Evolutionary conservation across 2,329 filamentous ascomycete species (phyloP).

Genomic region (Lachnellula occidentalis): DNA sequence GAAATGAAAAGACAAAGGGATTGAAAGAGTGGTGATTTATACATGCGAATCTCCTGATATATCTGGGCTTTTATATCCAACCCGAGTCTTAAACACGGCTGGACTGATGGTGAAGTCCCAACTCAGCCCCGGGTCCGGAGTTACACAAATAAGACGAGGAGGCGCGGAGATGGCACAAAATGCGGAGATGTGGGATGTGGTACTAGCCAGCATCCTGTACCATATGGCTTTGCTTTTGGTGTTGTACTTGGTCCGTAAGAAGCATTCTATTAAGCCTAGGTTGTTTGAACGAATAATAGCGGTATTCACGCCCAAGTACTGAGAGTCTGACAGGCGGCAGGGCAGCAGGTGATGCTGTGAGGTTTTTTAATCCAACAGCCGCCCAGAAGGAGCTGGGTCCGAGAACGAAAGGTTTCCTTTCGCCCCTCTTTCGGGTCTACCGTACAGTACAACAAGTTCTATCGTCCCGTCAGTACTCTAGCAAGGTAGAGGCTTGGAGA

Average conservation of each 20-base stretch:
- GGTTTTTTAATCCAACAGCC: constrained; percentile 13
- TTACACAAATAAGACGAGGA: not conserved
- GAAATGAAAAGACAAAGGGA: not conserved
- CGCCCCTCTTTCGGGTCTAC: no score
- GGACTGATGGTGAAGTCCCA: not conserved
- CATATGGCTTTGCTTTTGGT: no score
- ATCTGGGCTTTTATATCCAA: not conserved
- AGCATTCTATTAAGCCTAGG: no score
- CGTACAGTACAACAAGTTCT: no score
- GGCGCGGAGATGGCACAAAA: not conserved
- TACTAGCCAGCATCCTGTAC: no score
- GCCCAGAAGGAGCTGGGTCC: constrained; percentile 1
- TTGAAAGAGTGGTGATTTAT: not conserved
- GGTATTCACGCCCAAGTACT: constrained; percentile 9
- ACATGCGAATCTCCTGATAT: not conserved
- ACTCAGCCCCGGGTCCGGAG: not conserved
- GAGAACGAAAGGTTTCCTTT: not conserved
- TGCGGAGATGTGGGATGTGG: not conserved
- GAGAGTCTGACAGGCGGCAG: constrained; percentile 6
- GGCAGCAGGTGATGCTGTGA: constrained; percentile 13
- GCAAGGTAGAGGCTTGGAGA: no score
- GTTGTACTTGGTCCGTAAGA: no score
- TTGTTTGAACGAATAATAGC: not conserved
- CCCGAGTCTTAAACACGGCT: not conserved
- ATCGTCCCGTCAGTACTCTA: no score